Evolutionary conservation across 139 green algal species (phyloP), one percentile per base, ranked within the genome.

Genomic region (Deuterostichococcus epilithicus): DNA sequence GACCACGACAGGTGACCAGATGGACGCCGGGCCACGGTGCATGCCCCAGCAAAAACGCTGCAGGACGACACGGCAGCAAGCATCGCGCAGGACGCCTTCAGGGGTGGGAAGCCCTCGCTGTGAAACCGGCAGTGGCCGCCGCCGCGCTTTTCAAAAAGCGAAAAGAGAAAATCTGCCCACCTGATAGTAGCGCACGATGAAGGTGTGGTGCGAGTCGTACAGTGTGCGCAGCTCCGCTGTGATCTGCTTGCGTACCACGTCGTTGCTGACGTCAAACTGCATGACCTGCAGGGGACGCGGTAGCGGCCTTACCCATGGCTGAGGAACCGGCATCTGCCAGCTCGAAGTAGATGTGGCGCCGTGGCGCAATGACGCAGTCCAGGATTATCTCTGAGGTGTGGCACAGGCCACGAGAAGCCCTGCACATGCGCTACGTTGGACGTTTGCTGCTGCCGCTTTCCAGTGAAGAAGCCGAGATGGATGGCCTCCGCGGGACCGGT

Each of bases 171-270:
- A 30, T 5, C 28, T 5, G 52, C 52, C 10, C 3, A 63, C 52
- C 52, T 86, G 77, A 47, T 80, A 76, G 81, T 90, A 88, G 10
- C 68, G 72, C 68, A 90, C 83, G 3, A 90, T 78, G 39, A 87
- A 81, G 5, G 70, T 74, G 72, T 88, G 78, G 42, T 74, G 76
- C 0, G 87, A 84, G 34, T 82, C 85, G 70, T 89, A 83, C 65
- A 92, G 63, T 32, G 87, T 86, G 39, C 82, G 77, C 35, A 92
- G 78, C 78, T 92, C 87, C 34, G 81, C 86, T 0, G 78, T 90
- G 20, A 92, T 83, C 80, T 90, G 81, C 70, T 88, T 88, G 2
- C 87, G 74, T 30, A 90, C 73, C 32, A 77, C 68, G 70, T 91
- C 85, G 20, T 76, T 85, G 32, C 79, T 78, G 22, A 90, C 85